These are phyloP conservation scores for Hypoxylon sp. DNA, from an alignment of 2,329 filamentous ascomycete genomes.

Conservation along the genomic window DNA sequence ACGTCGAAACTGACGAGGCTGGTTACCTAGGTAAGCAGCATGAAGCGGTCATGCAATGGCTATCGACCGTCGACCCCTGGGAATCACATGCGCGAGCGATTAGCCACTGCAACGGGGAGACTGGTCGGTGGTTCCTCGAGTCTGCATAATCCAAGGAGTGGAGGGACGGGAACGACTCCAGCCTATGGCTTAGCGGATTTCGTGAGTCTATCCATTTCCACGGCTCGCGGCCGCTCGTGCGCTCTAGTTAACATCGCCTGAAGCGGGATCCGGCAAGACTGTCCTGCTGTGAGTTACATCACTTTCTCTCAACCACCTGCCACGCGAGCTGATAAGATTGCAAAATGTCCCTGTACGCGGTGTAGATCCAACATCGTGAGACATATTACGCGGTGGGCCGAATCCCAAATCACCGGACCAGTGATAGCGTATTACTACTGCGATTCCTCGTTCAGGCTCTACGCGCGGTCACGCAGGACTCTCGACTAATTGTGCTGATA, in stretches of 20 bases:
- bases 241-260: background rate
- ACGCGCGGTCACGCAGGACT: background rate
- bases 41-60: conserved; percentile 8
- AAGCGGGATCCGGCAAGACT: conserved; percentile 12
- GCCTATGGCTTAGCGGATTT: conserved; percentile 15
- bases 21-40: background rate
- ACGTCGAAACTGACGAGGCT: background rate
- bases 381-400: conserved; percentile 2
- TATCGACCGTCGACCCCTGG: conserved; percentile 11
- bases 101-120: conserved; percentile 1
- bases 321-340: too few species aligned
- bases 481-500: conserved; percentile 3
- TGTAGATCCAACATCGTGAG: background rate
- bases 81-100: conserved; percentile 8
- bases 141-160: background rate
- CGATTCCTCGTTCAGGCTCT: conserved; percentile 8
- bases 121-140: conserved; percentile 8
- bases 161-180: background rate
- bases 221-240: background rate
- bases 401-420: background rate
- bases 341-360: background rate
- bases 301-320: too few species aligned
- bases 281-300: conserved; percentile 4
- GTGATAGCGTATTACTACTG: conserved; percentile 12
- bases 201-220: background rate